Conservation (phyloP, 257 asterid genomes). For the Petrea volubilis region DNA sequence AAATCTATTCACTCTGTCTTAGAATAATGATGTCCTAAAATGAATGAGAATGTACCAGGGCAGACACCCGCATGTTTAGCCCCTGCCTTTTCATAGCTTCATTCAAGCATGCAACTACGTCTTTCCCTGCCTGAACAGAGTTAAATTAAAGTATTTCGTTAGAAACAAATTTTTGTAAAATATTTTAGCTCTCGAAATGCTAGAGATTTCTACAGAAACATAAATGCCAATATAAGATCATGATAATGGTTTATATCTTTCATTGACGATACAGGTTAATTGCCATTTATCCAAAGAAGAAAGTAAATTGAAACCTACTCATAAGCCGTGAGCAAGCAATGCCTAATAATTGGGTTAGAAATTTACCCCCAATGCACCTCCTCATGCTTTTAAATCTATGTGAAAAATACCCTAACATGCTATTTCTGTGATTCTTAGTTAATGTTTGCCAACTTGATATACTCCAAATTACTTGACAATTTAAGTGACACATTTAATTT, state of each 20-base stretch:
- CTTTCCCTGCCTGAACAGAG: constrained; percentile 66
- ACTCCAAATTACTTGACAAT: background rate
- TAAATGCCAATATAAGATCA: background rate
- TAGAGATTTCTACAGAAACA: background rate
- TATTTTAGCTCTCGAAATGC: background rate
- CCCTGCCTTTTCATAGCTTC: constrained; percentile 76
- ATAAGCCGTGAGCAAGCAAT: background rate
- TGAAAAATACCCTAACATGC: no score
- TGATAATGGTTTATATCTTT: background rate
- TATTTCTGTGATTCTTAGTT: no score
- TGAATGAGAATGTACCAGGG: constrained; percentile 52
- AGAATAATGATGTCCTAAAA: background rate
- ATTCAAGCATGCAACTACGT: constrained; percentile 73
- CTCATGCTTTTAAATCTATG: no score
- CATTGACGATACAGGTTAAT: background rate
- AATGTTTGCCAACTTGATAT: no score
- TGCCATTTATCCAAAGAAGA: background rate
- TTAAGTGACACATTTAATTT: background rate
- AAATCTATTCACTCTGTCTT: background rate
- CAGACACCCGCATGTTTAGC: constrained; percentile 67
- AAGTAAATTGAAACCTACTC: background rate
- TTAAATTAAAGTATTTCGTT: background rate
- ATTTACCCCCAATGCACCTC: background rate
- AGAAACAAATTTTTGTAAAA: background rate
- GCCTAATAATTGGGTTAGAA: background rate